Evolutionary conservation across 2,329 filamentous ascomycete species (phyloP).

Genomic region (Beauveria medogensis): DNA sequence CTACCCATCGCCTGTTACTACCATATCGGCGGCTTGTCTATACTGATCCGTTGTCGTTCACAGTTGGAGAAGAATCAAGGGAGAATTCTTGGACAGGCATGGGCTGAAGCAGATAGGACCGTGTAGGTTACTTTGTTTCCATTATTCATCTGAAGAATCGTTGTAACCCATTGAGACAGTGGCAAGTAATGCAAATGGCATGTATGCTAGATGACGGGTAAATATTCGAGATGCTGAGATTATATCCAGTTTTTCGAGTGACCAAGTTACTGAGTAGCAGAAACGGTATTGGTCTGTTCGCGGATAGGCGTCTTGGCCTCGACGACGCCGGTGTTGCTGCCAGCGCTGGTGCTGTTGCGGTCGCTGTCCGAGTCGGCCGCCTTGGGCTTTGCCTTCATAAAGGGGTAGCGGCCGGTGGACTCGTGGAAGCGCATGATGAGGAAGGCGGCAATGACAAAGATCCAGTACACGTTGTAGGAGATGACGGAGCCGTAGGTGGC

Average conservation of each 20-base stretch:
- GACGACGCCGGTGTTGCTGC: conserved; percentile 16
- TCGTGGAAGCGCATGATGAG: conserved; percentile 60
- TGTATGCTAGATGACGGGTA: not conserved
- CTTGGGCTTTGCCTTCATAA: conserved; percentile 28
- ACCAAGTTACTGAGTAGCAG: not conserved
- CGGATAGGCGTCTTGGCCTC: conserved; percentile 18
- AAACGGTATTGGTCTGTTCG: conserved; percentile 15
- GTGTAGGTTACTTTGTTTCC: too few species aligned
- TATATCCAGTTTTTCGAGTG: not conserved
- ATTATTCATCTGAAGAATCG: not conserved
- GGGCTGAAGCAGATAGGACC: too few species aligned
- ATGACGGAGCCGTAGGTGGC: conserved; percentile 83
- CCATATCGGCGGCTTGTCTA: too few species aligned
- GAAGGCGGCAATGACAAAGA: conserved; percentile 64
- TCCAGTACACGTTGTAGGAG: conserved; percentile 83
- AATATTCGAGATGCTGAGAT: too few species aligned
- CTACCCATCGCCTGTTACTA: too few species aligned
- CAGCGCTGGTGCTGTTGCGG: conserved; percentile 18
- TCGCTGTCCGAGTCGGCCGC: conserved; percentile 12
- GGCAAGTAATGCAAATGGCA: not conserved
- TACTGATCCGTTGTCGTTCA: too few species aligned
- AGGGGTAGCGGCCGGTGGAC: conserved; percentile 39
- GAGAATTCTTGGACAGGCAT: too few species aligned
- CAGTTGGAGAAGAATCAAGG: too few species aligned
- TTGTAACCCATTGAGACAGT: not conserved